Percentiles rank a stretch among this genome's conserved stretches.
Conservation (phyloP, 352 stramenopile genomes). For the Globisporangium splendens region DNA sequence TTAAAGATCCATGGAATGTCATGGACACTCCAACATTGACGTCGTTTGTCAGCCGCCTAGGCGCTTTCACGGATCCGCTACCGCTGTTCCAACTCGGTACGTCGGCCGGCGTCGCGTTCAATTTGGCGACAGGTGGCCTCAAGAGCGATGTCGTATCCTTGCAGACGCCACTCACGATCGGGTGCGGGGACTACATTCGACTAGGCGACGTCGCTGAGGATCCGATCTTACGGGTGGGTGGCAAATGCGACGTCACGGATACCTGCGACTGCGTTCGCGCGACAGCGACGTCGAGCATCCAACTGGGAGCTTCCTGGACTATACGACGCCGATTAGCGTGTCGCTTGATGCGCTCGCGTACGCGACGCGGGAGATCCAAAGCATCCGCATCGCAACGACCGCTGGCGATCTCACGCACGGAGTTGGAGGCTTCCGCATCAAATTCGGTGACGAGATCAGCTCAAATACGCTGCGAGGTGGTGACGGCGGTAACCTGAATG, state of each 20-base stretch:
- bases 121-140: slow-evolving; percentile 24
- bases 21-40: slow-evolving; percentile 28
- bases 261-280: slow-evolving; percentile 38
- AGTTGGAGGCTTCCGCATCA: slow-evolving; percentile 84
- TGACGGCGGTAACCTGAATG: slow-evolving; percentile 71
- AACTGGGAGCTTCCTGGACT: slow-evolving; percentile 48
- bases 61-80: slow-evolving; percentile 35
- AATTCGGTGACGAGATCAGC: slow-evolving; percentile 89
- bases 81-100: slow-evolving; percentile 61
- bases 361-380: slow-evolving; percentile 66
- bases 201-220: slow-evolving; percentile 39
- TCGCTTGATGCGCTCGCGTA: slow-evolving; percentile 31
- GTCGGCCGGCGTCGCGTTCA: slow-evolving; percentile 31
- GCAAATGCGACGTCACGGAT: slow-evolving; percentile 43
- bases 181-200: slow-evolving; percentile 67
- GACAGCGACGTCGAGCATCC: slow-evolving; percentile 23
- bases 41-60: slow-evolving; percentile 26
- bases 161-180: slow-evolving; percentile 28
- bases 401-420: slow-evolving; percentile 38
- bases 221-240: slow-evolving; percentile 56
- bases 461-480: slow-evolving; percentile 73
- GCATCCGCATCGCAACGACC: slow-evolving; percentile 40
- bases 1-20: slow-evolving; percentile 41
- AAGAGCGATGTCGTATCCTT: slow-evolving; percentile 37
- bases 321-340: slow-evolving; percentile 38